These are phyloP conservation scores for Phaeosphaeriaceae sp. DNA, from an alignment of 2,329 filamentous ascomycete genomes.

Conservation along the genomic window DNA sequence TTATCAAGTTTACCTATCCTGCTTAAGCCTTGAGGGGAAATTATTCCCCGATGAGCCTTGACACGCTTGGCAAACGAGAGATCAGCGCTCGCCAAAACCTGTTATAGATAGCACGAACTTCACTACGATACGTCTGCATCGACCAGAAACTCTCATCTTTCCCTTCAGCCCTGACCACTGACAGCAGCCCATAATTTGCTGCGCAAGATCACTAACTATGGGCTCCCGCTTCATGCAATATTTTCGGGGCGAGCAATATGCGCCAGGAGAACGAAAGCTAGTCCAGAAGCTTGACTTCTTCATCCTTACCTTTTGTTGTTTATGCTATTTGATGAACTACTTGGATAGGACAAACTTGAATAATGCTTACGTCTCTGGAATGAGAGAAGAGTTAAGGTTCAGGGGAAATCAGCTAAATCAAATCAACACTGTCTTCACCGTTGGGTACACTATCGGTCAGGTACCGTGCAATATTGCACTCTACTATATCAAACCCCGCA, in stretches of 20 bases:
- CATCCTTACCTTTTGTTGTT: constrained; percentile 68
- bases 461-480: constrained; percentile 55
- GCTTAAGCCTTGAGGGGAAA: constrained; percentile 7
- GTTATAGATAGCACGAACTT: neutral
- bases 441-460: constrained; percentile 61
- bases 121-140: neutral
- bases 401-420: constrained; percentile 51
- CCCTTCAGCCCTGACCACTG: neutral
- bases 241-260: constrained; percentile 42
- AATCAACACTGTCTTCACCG: constrained; percentile 53
- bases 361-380: constrained; percentile 52
- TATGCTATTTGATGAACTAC: constrained; percentile 50
- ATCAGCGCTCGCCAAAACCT: constrained; percentile 7
- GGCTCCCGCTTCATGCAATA: constrained; percentile 39
- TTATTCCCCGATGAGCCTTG: constrained; percentile 13
- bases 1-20: constrained; percentile 19
- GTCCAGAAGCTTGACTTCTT: constrained; percentile 69
- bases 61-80: neutral
- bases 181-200: neutral
- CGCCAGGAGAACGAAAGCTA: constrained; percentile 52
- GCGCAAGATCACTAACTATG: constrained; percentile 22
- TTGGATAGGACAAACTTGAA: constrained; percentile 51
- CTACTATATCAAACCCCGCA: constrained; percentile 67
- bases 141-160: too few species aligned
- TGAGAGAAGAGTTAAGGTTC: constrained; percentile 50